Evolutionary conservation across 225 moss, liverwort and hornwort genomes (phyloP).

Genomic region (Pleurozium schreberi): DNA sequence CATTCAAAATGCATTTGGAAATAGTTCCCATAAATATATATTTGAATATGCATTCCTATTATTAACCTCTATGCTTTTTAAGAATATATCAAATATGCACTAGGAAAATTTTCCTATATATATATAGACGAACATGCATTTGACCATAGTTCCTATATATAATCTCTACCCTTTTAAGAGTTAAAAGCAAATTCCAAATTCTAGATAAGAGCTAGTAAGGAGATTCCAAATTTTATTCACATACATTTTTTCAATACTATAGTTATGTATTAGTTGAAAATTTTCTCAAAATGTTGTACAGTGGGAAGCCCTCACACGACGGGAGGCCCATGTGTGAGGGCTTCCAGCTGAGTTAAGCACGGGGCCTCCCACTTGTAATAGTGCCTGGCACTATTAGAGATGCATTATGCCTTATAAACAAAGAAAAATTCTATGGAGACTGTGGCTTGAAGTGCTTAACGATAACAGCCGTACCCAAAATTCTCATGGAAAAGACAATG

Average conservation of each 20-base stretch:
- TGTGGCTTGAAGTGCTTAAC: too few relatives aligned
- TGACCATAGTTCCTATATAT: too few relatives aligned
- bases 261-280: neutral
- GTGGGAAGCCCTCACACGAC: too few relatives aligned
- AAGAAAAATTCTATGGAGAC: too few relatives aligned
- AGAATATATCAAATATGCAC: too few relatives aligned
- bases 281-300: neutral
- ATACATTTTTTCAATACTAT: neutral
- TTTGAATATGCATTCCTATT: neutral
- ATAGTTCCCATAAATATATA: neutral
- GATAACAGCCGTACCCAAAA: accelerated
- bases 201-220: neutral
- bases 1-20: neutral
- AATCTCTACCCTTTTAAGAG: neutral
- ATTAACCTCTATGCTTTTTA: neutral
- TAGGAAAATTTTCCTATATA: too few relatives aligned
- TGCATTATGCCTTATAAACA: too few relatives aligned
- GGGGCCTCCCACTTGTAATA: too few relatives aligned
- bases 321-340: too few relatives aligned
- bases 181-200: neutral
- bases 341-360: too few relatives aligned
- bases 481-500: neutral
- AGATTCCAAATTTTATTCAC: neutral
- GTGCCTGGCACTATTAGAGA: too few relatives aligned
- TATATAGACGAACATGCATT: too few relatives aligned